Evolutionary conservation across 1,284 basidiomycete species (phyloP).

Genomic region (Golubevia pallescens): DNA sequence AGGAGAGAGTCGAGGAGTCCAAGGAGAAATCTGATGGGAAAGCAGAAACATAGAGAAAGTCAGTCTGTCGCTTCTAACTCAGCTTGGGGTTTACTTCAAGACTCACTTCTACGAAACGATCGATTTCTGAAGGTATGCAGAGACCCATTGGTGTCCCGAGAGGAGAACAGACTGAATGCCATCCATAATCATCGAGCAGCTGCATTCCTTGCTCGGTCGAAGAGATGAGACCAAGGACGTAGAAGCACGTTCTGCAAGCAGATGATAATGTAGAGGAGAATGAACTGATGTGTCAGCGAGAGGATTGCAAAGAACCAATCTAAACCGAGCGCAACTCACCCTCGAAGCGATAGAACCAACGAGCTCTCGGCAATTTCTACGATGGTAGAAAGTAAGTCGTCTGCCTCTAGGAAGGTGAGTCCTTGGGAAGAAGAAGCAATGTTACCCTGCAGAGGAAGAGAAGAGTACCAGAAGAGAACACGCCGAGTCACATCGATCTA

Average conservation of each 20-base stretch:
- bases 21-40: slow-evolving; percentile 74
- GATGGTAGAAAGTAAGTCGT: slow-evolving; percentile 87
- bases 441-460: slow-evolving; percentile 82
- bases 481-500: too few species aligned
- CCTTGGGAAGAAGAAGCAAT: slow-evolving; percentile 89
- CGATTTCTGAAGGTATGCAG: slow-evolving; percentile 83
- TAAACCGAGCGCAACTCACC: too few species aligned
- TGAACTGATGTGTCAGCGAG: too few species aligned
- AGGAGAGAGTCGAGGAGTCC: slow-evolving; percentile 70
- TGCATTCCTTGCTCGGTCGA: slow-evolving; percentile 77
- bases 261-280: slow-evolving; percentile 62
- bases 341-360: slow-evolving; percentile 85
- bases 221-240: slow-evolving; percentile 83
- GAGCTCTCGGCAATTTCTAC: slow-evolving; percentile 90
- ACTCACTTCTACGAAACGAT: slow-evolving; percentile 78
- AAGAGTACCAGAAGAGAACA: too few species aligned
- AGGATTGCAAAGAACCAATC: too few species aligned
- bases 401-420: slow-evolving; percentile 90
- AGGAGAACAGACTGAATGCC: slow-evolving; percentile 78
- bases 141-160: slow-evolving; percentile 86
- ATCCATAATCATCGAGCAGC: slow-evolving; percentile 85
- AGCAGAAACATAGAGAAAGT: background rate
- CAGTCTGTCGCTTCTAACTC: too few species aligned
- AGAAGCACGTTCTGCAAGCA: slow-evolving; percentile 80
- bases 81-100: too few species aligned